These are phyloP conservation scores for Saturnispora hagleri DNA, from an alignment of 805 yeast genomes.

Conservation along the genomic window DNA sequence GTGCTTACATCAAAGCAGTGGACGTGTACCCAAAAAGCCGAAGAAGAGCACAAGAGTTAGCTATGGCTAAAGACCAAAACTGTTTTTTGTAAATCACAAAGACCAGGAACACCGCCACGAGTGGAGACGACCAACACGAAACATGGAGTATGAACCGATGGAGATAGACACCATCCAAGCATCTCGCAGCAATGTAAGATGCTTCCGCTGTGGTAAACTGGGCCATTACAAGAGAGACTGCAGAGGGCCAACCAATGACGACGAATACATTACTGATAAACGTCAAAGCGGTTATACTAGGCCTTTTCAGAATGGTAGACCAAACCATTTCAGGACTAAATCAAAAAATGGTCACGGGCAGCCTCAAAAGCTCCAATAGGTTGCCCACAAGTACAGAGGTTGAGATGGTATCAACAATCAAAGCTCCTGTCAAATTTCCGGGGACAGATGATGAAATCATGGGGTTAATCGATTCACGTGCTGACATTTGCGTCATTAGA, in stretches of 20 bases:
- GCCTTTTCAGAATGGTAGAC: too few species aligned
- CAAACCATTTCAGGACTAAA: too few species aligned
- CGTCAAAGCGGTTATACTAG: too few species aligned
- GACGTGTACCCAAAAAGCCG: not conserved
- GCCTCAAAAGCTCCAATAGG: not conserved
- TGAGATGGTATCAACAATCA: not conserved
- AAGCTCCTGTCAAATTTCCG: not conserved
- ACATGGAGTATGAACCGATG: not conserved
- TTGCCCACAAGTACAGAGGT: not conserved
- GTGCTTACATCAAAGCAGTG: not conserved
- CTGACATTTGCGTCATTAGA: not conserved
- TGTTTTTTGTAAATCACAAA: not conserved
- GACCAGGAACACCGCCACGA: not conserved
- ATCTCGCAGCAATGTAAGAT: not conserved
- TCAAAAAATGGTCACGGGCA: not conserved
- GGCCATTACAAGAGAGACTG: not conserved
- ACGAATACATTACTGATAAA: too few species aligned
- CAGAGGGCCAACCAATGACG: too few species aligned
- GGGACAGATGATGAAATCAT: not conserved
- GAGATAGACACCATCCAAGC: not conserved
- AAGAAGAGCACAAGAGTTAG: not conserved
- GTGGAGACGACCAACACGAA: too few species aligned
- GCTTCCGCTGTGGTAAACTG: not conserved
- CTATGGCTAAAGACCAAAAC: not conserved
- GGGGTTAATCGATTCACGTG: not conserved